These are phyloP conservation scores for Xylariaceae sp. DNA, from an alignment of 2,329 filamentous ascomycete genomes.

Conservation along the genomic window DNA sequence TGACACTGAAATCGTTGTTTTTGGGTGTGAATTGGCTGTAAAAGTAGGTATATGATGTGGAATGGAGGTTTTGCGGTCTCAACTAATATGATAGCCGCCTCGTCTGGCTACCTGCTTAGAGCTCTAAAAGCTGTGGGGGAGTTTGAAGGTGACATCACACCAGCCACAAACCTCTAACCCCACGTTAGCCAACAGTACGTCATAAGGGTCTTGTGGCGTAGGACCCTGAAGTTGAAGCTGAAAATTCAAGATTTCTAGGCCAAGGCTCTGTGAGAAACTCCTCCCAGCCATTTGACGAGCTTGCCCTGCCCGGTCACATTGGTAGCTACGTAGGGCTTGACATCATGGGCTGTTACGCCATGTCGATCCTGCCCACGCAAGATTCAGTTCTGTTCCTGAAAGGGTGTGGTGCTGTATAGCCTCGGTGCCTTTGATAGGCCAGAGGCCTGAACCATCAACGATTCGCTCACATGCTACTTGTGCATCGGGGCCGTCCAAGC, in stretches of 20 bases:
- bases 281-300: conserved; percentile 6
- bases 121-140: no score
- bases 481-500: no score
- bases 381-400: neutral
- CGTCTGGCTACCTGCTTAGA: neutral
- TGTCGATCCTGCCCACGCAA: no score
- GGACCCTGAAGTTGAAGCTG: neutral
- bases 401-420: neutral
- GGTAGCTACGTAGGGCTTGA: conserved; percentile 21
- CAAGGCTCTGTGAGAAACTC: neutral
- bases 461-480: no score
- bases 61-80: no score
- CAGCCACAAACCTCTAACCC: conserved; percentile 5
- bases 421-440: conserved; percentile 6
- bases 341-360: no score
- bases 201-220: conserved; percentile 26
- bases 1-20: no score
- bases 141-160: conserved; percentile 15
- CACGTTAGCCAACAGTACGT: conserved; percentile 11
- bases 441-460: neutral
- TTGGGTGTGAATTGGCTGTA: no score
- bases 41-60: no score
- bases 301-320: neutral
- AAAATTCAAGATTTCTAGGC: neutral
- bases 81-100: neutral